Percentiles rank a stretch among this genome's conserved stretches.
Evolutionary conservation across 169 alveolate genomes (phyloP).

Genomic region (Cryptosporidium xiaoi): DNA sequence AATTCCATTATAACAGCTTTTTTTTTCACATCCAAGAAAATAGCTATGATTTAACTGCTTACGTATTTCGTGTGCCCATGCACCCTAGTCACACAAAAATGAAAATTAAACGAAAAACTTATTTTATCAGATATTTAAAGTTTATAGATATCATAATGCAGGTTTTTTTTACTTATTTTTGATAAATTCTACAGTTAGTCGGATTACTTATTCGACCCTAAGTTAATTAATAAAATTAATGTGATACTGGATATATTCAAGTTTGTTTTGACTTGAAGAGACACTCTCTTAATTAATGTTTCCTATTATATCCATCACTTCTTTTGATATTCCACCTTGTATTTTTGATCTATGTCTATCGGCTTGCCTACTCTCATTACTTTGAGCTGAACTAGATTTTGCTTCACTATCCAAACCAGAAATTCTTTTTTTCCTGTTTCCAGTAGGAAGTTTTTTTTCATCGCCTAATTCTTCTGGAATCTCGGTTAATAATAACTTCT

Average conservation of each 20-base stretch:
- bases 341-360: background rate
- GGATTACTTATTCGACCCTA: no score
- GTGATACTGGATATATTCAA: no score
- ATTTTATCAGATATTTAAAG: background rate
- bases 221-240: no score
- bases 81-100: background rate
- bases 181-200: no score
- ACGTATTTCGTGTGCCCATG: no score
- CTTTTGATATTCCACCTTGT: background rate
- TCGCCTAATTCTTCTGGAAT: constrained; percentile 47
- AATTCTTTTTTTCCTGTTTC: background rate
- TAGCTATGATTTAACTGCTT: no score
- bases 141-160: background rate
- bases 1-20: constrained; percentile 28
- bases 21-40: no score
- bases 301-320: background rate
- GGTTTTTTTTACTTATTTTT: no score
- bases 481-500: background rate
- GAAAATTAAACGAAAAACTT: background rate
- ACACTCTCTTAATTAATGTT: no score
- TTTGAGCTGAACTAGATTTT: background rate
- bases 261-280: no score
- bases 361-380: background rate
- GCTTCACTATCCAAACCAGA: background rate
- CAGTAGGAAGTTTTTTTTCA: background rate